Evolutionary conservation across 257 asterid genomes (phyloP).

Genomic region (Salvia splendens): DNA sequence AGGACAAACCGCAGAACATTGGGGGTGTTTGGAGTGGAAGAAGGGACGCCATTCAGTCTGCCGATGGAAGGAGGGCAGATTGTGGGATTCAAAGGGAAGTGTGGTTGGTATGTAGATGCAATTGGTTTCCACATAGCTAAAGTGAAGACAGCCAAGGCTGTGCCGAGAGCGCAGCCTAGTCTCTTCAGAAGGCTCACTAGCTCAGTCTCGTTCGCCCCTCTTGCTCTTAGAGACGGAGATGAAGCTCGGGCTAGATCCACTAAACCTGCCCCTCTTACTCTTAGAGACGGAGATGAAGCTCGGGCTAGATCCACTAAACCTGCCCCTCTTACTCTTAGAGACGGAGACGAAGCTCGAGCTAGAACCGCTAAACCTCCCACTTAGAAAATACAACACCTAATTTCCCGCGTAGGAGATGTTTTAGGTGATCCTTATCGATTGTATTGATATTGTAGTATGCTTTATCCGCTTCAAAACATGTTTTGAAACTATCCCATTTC

Average conservation of each 20-base stretch:
- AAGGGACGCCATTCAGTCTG: slow-evolving; percentile 68
- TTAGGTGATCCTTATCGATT: neutral
- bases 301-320: no score
- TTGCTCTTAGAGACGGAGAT: slow-evolving; percentile 29
- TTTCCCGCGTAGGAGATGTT: no score
- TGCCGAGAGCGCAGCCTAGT: slow-evolving; percentile 43
- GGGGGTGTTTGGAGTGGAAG: slow-evolving; percentile 78
- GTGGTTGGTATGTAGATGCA: slow-evolving; percentile 74
- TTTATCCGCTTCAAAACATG: neutral
- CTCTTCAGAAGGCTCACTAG: slow-evolving; percentile 43
- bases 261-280: neutral
- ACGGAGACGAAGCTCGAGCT: no score
- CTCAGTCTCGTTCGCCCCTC: slow-evolving; percentile 30
- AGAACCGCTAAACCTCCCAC: neutral
- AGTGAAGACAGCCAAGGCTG: slow-evolving; percentile 34
- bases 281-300: no score
- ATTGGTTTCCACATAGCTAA: slow-evolving; percentile 60
- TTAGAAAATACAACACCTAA: no score
- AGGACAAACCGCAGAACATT: slow-evolving; percentile 57
- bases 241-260: slow-evolving; percentile 30
- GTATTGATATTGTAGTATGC: neutral
- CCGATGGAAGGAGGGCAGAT: slow-evolving; percentile 81
- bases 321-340: no score
- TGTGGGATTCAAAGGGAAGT: slow-evolving; percentile 72
- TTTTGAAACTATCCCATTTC: no score